Percentiles rank a stretch among this genome's conserved stretches.
Evolutionary conservation across 2,329 filamentous ascomycete genomes (phyloP).

Genomic region (Aspergillus ochraceus): DNA sequence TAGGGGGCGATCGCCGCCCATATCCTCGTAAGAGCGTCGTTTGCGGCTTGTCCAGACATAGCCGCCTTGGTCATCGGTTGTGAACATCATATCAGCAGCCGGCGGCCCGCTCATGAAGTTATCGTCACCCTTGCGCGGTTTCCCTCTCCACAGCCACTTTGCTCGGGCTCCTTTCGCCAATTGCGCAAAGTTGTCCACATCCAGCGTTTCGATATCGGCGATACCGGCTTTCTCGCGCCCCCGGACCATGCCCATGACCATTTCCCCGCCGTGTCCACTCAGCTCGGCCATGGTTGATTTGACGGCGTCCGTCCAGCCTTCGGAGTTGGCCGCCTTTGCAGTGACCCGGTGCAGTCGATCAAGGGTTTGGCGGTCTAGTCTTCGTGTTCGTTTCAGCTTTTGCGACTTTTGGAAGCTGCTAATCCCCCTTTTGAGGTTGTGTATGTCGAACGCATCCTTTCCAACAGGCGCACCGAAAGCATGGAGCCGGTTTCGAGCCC

Average conservation of each 20-base stretch:
- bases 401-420: slow-evolving; percentile 86
- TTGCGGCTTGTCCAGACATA: slow-evolving; percentile 47
- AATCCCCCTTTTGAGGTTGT: slow-evolving; percentile 78
- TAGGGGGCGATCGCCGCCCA: slow-evolving; percentile 28
- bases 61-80: slow-evolving; percentile 46
- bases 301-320: slow-evolving; percentile 88
- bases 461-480: slow-evolving; percentile 79
- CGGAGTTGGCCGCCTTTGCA: slow-evolving; percentile 83
- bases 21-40: slow-evolving; percentile 41
- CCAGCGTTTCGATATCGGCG: slow-evolving; percentile 86
- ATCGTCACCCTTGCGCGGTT: slow-evolving; percentile 65
- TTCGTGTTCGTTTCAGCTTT: slow-evolving; percentile 73
- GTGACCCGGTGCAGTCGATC: slow-evolving; percentile 79
- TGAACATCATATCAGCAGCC: slow-evolving; percentile 45
- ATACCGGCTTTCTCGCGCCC: slow-evolving; percentile 85
- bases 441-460: slow-evolving; percentile 89
- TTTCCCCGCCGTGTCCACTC: slow-evolving; percentile 88
- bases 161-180: slow-evolving; percentile 77
- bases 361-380: slow-evolving; percentile 80
- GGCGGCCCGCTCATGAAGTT: slow-evolving; percentile 30
- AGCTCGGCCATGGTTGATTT: slow-evolving; percentile 94
- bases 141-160: slow-evolving; percentile 95
- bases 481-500: slow-evolving; percentile 83
- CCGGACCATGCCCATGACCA: slow-evolving; percentile 92
- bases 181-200: slow-evolving; percentile 79